A percentile compares a stretch with the other conserved stretches of the same genome.
Evolutionary conservation across 441 rosid genomes (phyloP).

Genomic region (Eutrema salsugineum): DNA sequence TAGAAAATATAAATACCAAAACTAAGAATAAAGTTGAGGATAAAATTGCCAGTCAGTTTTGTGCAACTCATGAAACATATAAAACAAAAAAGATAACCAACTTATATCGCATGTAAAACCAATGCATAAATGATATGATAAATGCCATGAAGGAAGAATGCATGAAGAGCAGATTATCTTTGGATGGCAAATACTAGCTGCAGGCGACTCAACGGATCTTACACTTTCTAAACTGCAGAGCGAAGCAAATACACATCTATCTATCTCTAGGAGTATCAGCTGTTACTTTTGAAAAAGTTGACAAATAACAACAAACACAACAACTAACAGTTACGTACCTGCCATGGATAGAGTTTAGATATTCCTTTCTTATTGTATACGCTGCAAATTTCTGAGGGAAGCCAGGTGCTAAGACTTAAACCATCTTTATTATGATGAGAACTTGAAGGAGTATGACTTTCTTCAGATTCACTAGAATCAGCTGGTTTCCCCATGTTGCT

Average conservation of each 20-base stretch:
- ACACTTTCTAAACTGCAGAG: not conserved
- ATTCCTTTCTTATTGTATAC: constrained; percentile 82
- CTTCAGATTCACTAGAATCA: constrained; percentile 41
- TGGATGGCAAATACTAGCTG: constrained; percentile 9
- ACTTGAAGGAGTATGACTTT: constrained; percentile 74
- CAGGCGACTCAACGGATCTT: not conserved
- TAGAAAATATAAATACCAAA: not conserved
- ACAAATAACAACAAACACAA: constrained; percentile 9
- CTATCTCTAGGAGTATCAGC: constrained; percentile 9
- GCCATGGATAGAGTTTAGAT: constrained; percentile 86
- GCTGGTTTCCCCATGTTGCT: constrained; percentile 33
- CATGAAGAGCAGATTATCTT: not conserved
- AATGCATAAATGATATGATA: not conserved
- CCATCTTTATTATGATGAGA: constrained; percentile 41
- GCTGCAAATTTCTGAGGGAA: constrained; percentile 78
- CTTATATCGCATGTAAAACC: not conserved
- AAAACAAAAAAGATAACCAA: not conserved
- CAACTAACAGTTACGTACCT: constrained; percentile 46
- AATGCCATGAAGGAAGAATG: constrained; percentile 5
- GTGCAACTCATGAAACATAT: constrained; percentile 1
- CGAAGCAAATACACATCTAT: constrained; percentile 9
- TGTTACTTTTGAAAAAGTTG: not conserved
- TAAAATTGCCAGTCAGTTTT: not conserved
- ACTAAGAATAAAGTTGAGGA: not conserved
- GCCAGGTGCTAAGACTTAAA: constrained; percentile 73